A percentile compares a stretch with the other conserved stretches of the same genome.
phyloP scores from a whole-genome alignment of 2,329 filamentous ascomycete genomes.

The Fusarium pilosicola region DNA sequence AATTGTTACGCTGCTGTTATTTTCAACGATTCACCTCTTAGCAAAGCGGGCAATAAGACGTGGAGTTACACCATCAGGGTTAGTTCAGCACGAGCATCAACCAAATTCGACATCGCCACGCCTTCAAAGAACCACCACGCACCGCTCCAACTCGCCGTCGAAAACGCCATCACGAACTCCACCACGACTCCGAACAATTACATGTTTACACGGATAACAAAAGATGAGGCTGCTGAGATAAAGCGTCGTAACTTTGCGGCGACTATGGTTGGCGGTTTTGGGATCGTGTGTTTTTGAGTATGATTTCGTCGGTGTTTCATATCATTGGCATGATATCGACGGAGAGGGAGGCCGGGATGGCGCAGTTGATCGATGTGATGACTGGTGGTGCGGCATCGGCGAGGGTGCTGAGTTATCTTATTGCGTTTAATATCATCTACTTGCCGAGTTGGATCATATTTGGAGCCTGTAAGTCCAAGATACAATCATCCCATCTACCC shows the following conservation, averaged over 20 bases:
- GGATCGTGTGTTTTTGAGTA: slow-evolving; percentile 3
- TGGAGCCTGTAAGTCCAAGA: not conserved
- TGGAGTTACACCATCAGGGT: slow-evolving; percentile 1
- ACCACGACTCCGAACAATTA: not conserved
- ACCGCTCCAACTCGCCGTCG: not conserved
- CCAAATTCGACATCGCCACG: not conserved
- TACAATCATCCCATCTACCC: rapidly evolving
- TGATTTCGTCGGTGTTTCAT: slow-evolving; percentile 6
- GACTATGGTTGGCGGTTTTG: not conserved
- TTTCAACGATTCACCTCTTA: slow-evolving; percentile 1
- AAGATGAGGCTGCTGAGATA: not conserved
- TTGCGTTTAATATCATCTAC: slow-evolving; percentile 80
- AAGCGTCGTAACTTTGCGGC: not conserved
- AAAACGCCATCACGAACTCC: not conserved
- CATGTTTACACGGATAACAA: slow-evolving; percentile 1
- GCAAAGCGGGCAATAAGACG: not conserved
- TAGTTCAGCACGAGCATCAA: not conserved
- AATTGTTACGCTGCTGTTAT: slow-evolving; percentile 4
- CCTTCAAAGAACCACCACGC: not conserved
- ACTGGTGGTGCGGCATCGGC: slow-evolving; percentile 75
- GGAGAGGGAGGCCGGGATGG: slow-evolving; percentile 83
- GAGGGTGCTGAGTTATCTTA: slow-evolving; percentile 75
- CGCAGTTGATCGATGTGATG: slow-evolving; percentile 85
- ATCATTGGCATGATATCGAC: slow-evolving; percentile 74
- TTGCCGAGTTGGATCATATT: slow-evolving; percentile 75